Evolutionary conservation across 805 yeast species (phyloP), one percentile per base, ranked within the genome.

Genomic region (Komagataella phaffii): DNA sequence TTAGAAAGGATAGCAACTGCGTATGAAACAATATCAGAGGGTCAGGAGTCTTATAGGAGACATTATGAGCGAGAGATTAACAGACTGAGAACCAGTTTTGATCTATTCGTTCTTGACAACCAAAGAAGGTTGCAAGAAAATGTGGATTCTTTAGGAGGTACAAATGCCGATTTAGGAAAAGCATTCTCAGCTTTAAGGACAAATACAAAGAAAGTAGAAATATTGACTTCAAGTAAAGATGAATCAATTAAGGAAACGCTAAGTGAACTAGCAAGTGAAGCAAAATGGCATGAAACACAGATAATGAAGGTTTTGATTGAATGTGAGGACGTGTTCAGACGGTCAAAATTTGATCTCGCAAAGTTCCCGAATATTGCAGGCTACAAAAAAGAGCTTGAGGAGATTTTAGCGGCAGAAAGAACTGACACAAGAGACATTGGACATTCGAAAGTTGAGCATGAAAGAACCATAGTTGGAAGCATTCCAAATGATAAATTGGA

Each of bases 201-300:
- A n/a, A 17, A 45, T 7, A n/a, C 79, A 7, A 69, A 67, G 50
- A 69, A 75, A 44, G 61, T 80, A 62, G 84, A 80, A 54, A 65
- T 64, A 46, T 66, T 75, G 52, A 78, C 77, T 55, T 65, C 67
- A 43, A 71, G 69, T 55, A 75, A 74, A 60, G 77, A 78, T 58
- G 68, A 67, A 44, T 61, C 69, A 4, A 64, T 77, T 2, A 61
- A 69, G 45, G 72, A 72, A 7, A 68, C 73, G 10, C 61, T 81
- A 51, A 60, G 72, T 3, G 61, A 66, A 30, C 62, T 81, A 53
- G 75, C 76, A 1, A 61, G 62, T 21, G 70, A 71, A 2, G 66
- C 81, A 2, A 72, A 69, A 51, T 58, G 65, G 17, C 81, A 78
- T 55, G 78, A 79, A n/a, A 69, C 67, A 51, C 77, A 76, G 48